Evolutionary conservation across 306 rosid species (phyloP), one percentile per base, ranked within the genome.

Genomic region (Comarum palustre): DNA sequence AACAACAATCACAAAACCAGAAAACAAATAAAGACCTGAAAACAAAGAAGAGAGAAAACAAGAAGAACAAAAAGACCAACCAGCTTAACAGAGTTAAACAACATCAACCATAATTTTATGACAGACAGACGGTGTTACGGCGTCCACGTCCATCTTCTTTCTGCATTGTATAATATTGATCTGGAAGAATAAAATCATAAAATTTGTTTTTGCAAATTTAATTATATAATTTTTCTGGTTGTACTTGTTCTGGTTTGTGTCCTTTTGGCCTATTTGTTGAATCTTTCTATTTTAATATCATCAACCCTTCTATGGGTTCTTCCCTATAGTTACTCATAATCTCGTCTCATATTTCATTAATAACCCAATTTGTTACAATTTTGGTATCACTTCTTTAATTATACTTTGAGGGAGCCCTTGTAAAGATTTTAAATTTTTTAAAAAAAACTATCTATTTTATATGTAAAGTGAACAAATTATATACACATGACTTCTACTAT

Each of bases 61-160:
- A 71, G 11, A 71, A 16, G 66, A 71, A 55, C 66, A 71, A 57
- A 71, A 70, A n/a, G 50, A 70, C 38, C 32, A 14, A 52, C 27
- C 51, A 8, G 64, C 50, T 8, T 29, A 36, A 58, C 57, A 19
- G 27, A 42, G 75, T 72, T 67, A 42, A 43, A 59, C 42, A 66
- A 6, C 52, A 42, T n/a, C 29, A 58, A 27, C 47, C n/a, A 64
- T 42, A 38, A 15, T 57, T 42, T 48, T 36, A 38, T 38, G 68
- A 22, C 20, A 81, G 84, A 76, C 58, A 10, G 74, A 86, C 87
- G 93, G 90, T 75, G 80, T n/a, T 83, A 70, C 78, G 60, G 63
- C 46, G 20, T 71, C 90, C 96, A 90, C 91, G 90, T 84, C 77
- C 38, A 55, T 43, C 72, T 3, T 29, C 55, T 4, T 31, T 57